phyloP scores from a whole-genome alignment of 208 protist genomes.

The Leishmania mexicana region DNA sequence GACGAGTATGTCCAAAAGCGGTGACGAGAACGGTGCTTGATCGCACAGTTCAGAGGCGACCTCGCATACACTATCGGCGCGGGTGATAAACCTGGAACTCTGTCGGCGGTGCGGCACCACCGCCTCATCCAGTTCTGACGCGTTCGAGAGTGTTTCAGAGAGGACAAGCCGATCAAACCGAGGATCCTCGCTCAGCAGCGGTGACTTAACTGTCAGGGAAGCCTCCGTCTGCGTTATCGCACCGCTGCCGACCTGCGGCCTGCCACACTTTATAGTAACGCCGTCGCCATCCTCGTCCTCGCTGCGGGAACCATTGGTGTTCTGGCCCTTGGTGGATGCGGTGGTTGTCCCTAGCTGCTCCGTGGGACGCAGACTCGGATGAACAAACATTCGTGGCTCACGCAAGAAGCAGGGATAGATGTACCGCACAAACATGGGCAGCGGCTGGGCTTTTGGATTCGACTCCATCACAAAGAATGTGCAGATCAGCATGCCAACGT shows the following conservation, averaged over 20 bases:
- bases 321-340: neutral
- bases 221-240: slow-evolving; percentile 10
- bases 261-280: slow-evolving; percentile 1
- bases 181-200: slow-evolving; percentile 14
- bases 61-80: neutral
- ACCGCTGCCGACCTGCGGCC: slow-evolving; percentile 8
- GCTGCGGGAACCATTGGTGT: neutral
- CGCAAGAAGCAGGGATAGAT: slow-evolving; percentile 42
- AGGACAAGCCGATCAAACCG: slow-evolving; percentile 18
- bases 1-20: neutral
- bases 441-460: slow-evolving; percentile 48
- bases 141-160: slow-evolving; percentile 4
- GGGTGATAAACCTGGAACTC: neutral
- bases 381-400: slow-evolving; percentile 35
- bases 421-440: slow-evolving; percentile 31
- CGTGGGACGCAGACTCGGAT: neutral
- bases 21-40: neutral
- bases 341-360: neutral
- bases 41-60: too few species aligned
- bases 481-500: slow-evolving; percentile 49
- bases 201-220: slow-evolving; percentile 9
- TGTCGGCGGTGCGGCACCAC: slow-evolving; percentile 8
- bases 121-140: neutral
- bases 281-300: slow-evolving; percentile 9
- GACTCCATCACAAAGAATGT: slow-evolving; percentile 63